phyloP scores from a whole-genome alignment of 495 filamentous ascomycete species.

The Acidiella bohemica region DNA sequence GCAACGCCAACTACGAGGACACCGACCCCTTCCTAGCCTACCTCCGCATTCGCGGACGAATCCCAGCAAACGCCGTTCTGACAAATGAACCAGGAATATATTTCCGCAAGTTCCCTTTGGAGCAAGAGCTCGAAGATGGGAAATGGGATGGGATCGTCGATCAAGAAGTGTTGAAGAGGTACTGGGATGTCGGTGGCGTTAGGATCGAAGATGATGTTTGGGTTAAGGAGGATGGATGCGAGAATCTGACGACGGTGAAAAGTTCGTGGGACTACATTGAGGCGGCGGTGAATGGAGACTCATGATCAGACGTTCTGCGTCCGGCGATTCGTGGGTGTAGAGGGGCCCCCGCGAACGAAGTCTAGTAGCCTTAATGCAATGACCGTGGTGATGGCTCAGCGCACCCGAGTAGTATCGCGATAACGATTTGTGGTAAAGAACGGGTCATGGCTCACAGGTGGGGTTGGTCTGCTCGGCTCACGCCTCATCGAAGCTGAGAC shows the following conservation, averaged over 20 bases:
- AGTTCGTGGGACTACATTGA: slow-evolving; percentile 66
- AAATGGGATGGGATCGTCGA: slow-evolving; percentile 63
- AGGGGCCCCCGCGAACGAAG: too few relatives aligned
- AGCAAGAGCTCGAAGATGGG: slow-evolving; percentile 59
- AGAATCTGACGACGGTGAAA: slow-evolving; percentile 65
- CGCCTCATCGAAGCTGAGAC: too few relatives aligned
- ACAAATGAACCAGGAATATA: slow-evolving; percentile 92
- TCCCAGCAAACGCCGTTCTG: slow-evolving; percentile 67
- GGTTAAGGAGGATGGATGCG: slow-evolving; percentile 59
- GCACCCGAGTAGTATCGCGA: too few relatives aligned
- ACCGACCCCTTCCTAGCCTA: slow-evolving; percentile 74
- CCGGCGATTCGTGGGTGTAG: too few relatives aligned
- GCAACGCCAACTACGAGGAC: slow-evolving; percentile 74
- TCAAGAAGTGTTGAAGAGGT: slow-evolving; percentile 55
- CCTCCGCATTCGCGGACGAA: slow-evolving; percentile 60
- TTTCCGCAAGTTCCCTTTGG: slow-evolving; percentile 87
- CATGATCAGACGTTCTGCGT: too few relatives aligned
- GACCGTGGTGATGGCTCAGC: too few relatives aligned
- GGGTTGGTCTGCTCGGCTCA: too few relatives aligned
- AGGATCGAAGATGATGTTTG: slow-evolving; percentile 65
- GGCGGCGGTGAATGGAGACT: slow-evolving; percentile 8
- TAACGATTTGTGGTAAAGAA: too few relatives aligned
- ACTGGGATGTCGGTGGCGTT: slow-evolving; percentile 85
- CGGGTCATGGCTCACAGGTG: too few relatives aligned
- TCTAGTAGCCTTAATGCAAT: too few relatives aligned